phyloP scores from a whole-genome alignment of 2,329 filamentous ascomycete species.

The Fusarium continuum region DNA sequence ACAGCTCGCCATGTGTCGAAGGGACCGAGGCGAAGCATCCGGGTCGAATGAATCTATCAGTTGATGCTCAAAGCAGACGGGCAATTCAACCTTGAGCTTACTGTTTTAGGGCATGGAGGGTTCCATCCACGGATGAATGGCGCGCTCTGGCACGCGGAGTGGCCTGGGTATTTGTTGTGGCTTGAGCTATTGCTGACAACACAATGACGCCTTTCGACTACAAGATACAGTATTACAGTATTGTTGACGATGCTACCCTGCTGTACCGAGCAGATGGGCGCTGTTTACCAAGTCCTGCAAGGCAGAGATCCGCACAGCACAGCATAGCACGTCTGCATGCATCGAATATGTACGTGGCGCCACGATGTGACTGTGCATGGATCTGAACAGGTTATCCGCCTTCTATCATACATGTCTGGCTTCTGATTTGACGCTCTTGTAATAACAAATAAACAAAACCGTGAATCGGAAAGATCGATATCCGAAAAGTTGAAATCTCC shows the following conservation, averaged over 20 bases:
- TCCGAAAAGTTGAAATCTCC: slow-evolving; percentile 34
- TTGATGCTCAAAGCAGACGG: not conserved
- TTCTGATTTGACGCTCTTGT: slow-evolving; percentile 12
- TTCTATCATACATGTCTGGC: not conserved
- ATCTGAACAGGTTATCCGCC: slow-evolving; percentile 24
- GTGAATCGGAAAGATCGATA: slow-evolving; percentile 33
- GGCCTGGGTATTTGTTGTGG: slow-evolving; percentile 15
- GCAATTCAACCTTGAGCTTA: slow-evolving; percentile 4
- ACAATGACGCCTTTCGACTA: slow-evolving; percentile 10
- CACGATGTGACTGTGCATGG: slow-evolving; percentile 28
- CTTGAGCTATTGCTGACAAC: slow-evolving; percentile 22
- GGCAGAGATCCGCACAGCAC: slow-evolving; percentile 12
- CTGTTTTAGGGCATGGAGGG: slow-evolving; percentile 19
- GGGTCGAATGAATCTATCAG: not conserved
- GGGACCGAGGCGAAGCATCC: slow-evolving; percentile 8
- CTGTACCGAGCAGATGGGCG: not conserved
- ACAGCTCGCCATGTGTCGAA: slow-evolving; percentile 9
- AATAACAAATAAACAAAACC: slow-evolving; percentile 33
- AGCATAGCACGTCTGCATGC: slow-evolving; percentile 7
- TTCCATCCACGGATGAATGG: slow-evolving; percentile 9
- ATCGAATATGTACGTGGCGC: slow-evolving; percentile 25
- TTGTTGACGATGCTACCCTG: not conserved
- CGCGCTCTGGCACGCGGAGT: slow-evolving; percentile 31
- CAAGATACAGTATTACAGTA: too few species aligned
- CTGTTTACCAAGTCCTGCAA: slow-evolving; percentile 18